A percentile compares a stretch with the other conserved stretches of the same genome.
Evolutionary conservation across 139 green algal species (phyloP).

Genomic region (Zygnema circumcarinatum): DNA sequence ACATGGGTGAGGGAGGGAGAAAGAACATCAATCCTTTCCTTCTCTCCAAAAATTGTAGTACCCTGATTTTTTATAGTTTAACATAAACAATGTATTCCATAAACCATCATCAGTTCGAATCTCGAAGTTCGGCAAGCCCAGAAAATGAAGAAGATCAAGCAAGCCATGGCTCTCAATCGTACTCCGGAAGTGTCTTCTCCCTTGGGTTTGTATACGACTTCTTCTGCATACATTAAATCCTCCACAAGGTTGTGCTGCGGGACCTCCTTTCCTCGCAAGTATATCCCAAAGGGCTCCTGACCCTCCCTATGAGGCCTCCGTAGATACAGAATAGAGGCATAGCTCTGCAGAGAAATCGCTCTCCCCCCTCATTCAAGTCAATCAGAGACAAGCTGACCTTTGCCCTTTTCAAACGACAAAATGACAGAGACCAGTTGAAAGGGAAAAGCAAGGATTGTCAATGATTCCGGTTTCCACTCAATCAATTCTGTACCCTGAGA

Average conservation of each 20-base stretch:
- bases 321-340: slow-evolving; percentile 49
- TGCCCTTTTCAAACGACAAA: too few relatives aligned
- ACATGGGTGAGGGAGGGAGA: not conserved
- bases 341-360: slow-evolving; percentile 22
- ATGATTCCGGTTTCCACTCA: too few relatives aligned
- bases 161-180: too few relatives aligned
- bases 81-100: too few relatives aligned
- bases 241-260: slow-evolving; percentile 24
- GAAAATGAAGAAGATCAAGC: too few relatives aligned
- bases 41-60: not conserved
- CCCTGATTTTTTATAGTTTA: too few relatives aligned
- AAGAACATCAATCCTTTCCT: slow-evolving; percentile 5
- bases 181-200: not conserved
- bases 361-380: not conserved
- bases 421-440: too few relatives aligned
- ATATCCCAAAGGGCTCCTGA: slow-evolving; percentile 25
- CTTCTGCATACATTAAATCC: slow-evolving; percentile 10
- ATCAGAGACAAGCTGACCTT: too few relatives aligned
- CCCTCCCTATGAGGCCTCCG: too few relatives aligned
- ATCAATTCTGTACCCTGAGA: slow-evolving; percentile 29
- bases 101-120: too few relatives aligned
- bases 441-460: too few relatives aligned
- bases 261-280: slow-evolving; percentile 29
- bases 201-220: slow-evolving; percentile 14
- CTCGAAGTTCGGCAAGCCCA: too few relatives aligned